These are phyloP conservation scores for Talaromyces marneffei DNA, from an alignment of 2,329 filamentous ascomycete species.

Conservation along the genomic window DNA sequence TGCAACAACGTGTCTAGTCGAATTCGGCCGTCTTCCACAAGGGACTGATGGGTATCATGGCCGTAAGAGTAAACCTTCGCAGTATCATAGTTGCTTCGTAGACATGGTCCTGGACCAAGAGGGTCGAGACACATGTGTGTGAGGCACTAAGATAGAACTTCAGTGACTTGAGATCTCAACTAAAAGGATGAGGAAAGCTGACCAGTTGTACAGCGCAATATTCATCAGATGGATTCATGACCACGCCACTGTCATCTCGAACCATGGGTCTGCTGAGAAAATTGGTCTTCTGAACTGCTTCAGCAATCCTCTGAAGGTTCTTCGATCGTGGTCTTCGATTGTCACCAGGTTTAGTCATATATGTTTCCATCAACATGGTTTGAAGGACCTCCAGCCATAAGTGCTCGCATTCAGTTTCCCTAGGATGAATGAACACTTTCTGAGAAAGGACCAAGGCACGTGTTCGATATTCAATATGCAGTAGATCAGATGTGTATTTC, in stretches of 20 bases:
- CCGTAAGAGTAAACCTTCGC: constrained; percentile 24
- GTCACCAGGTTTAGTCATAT: neutral
- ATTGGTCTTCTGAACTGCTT: constrained; percentile 16
- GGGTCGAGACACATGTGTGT: constrained; percentile 32
- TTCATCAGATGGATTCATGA: constrained; percentile 17
- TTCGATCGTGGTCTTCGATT: constrained; percentile 16
- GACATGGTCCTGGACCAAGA: constrained; percentile 19
- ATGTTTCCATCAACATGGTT: constrained; percentile 26
- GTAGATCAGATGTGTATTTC: constrained; percentile 19
- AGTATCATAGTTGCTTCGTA: constrained; percentile 30
- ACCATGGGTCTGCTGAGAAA: constrained; percentile 24
- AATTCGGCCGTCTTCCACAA: constrained; percentile 19
- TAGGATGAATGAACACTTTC: constrained; percentile 23
- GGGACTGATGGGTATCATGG: neutral
- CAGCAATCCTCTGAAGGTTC: constrained; percentile 19
- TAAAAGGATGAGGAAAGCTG: constrained; percentile 3
- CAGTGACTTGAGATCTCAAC: neutral
- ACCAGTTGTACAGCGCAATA: constrained; percentile 30
- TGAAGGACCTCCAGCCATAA: constrained; percentile 29
- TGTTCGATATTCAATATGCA: constrained; percentile 31
- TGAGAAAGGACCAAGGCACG: constrained; percentile 30
- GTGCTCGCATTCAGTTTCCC: constrained; percentile 21
- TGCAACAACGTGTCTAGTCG: constrained; percentile 31
- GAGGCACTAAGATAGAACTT: constrained; percentile 22
- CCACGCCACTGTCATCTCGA: constrained; percentile 12